These are phyloP conservation scores for Neurospora sp. DNA, from an alignment of 495 filamentous ascomycete species.

Conservation along the genomic window DNA sequence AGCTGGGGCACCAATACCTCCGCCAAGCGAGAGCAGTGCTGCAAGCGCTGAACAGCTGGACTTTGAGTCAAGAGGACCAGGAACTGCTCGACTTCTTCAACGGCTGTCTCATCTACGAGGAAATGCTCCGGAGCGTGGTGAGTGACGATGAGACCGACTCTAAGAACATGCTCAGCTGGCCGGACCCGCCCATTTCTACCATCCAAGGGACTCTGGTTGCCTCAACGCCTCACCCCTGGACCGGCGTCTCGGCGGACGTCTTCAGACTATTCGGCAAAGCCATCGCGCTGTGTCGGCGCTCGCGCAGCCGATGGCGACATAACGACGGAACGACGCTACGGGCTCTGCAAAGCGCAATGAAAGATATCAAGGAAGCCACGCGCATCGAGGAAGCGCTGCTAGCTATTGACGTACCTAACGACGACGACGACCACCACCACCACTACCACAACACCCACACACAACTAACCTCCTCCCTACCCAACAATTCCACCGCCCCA, in stretches of 20 bases:
- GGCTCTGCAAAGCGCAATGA: slow-evolving; percentile 20
- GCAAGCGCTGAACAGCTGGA: slow-evolving; percentile 10
- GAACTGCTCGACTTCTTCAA: slow-evolving; percentile 23
- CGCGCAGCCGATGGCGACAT: slow-evolving; percentile 21
- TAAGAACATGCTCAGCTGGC: slow-evolving; percentile 25
- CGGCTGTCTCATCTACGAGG: slow-evolving; percentile 26
- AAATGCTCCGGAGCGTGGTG: slow-evolving; percentile 27
- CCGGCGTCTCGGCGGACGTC: slow-evolving; percentile 18
- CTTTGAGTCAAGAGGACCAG: slow-evolving; percentile 7
- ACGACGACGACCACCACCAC: not conserved
- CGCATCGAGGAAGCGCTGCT: slow-evolving; percentile 16
- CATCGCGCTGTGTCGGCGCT: slow-evolving; percentile 21
- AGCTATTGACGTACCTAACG: slow-evolving; percentile 5
- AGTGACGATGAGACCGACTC: slow-evolving; percentile 23
- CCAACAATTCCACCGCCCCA: not conserved
- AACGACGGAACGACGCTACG: slow-evolving; percentile 21
- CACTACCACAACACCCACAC: not conserved
- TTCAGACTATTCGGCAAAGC: slow-evolving; percentile 25
- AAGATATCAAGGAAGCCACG: slow-evolving; percentile 21
- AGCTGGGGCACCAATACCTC: slow-evolving; percentile 20
- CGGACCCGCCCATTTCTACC: slow-evolving; percentile 9
- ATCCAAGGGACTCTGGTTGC: slow-evolving; percentile 5
- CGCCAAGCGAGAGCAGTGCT: slow-evolving; percentile 19
- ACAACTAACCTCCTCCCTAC: not conserved
- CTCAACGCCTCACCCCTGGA: slow-evolving; percentile 17